Evolutionary conservation across 257 asterid species (phyloP).

Genomic region (Marsdenia floribunda): DNA sequence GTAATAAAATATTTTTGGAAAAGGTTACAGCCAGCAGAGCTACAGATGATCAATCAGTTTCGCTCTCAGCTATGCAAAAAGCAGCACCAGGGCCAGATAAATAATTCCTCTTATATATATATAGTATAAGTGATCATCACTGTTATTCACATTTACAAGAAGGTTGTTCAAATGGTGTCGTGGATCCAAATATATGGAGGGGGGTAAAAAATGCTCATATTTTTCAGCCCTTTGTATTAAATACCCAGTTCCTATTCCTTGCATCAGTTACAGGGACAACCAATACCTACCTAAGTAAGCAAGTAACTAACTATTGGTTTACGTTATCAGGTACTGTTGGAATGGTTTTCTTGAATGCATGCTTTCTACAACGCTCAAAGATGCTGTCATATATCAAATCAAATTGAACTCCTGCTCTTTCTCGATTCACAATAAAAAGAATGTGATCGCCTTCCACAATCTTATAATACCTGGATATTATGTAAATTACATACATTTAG

Average conservation of each 20-base stretch:
- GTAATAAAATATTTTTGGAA: too few species aligned
- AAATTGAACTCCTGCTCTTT: conserved; percentile 86
- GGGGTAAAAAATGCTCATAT: background rate
- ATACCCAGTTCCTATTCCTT: conserved; percentile 6
- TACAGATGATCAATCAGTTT: too few species aligned
- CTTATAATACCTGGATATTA: conserved; percentile 75
- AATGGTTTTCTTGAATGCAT: conserved; percentile 56
- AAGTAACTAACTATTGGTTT: conserved; percentile 22
- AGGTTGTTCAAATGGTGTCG: background rate
- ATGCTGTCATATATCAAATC: conserved; percentile 91
- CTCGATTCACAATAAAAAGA: conserved; percentile 83
- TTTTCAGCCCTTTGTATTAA: background rate
- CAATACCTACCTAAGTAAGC: background rate
- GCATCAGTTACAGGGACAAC: background rate
- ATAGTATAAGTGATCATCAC: background rate
- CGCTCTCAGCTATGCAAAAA: too few species aligned
- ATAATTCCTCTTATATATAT: background rate
- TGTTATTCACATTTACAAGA: conserved; percentile 20
- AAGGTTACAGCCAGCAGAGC: too few species aligned
- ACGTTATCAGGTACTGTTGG: conserved; percentile 55
- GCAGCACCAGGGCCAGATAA: background rate
- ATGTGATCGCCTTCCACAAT: conserved; percentile 92
- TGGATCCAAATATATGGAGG: background rate
- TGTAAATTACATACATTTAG: background rate
- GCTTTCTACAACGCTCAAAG: conserved; percentile 90